These are phyloP conservation scores for Phylloporus rhodoxanthus DNA, from an alignment of 768 basidiomycete species.

Conservation along the genomic window DNA sequence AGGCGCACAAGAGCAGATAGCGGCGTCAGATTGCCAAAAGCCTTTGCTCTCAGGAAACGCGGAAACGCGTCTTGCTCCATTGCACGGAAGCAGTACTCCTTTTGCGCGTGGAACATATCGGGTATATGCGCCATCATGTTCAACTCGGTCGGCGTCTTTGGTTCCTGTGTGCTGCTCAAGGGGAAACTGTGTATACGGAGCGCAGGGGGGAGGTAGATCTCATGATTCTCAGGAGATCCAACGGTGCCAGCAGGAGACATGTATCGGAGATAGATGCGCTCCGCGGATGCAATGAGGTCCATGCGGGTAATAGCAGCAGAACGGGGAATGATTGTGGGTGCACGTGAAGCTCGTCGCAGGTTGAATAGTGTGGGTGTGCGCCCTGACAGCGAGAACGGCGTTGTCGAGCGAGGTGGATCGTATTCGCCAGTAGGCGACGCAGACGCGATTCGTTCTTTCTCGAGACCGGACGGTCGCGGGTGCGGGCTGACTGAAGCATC, in stretches of 20 bases:
- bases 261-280: constrained; percentile 94
- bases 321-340: constrained; percentile 91
- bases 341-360: constrained; percentile 72
- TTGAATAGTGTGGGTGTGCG: constrained; percentile 75
- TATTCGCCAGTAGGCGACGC: constrained; percentile 44
- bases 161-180: constrained; percentile 66
- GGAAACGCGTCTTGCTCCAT: constrained; percentile 96
- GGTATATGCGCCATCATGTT: constrained; percentile 83
- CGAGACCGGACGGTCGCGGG: constrained; percentile 35
- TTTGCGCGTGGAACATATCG: constrained; percentile 95
- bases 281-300: constrained; percentile 88
- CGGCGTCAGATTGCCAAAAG: constrained; percentile 96
- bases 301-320: constrained; percentile 83
- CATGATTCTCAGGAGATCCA: constrained; percentile 84
- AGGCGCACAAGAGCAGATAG: constrained; percentile 84
- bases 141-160: constrained; percentile 59
- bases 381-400: constrained; percentile 72
- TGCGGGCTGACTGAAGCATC: constrained; percentile 57
- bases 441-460: constrained; percentile 37
- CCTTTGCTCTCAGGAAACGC: constrained; percentile 91
- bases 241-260: constrained; percentile 75
- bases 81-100: constrained; percentile 93
- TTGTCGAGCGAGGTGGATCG: constrained; percentile 59
- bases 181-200: constrained; percentile 91
- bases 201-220: constrained; percentile 93